Conservation (phyloP, 1,284 basidiomycete species). For the Cryptococcus wingfieldii region DNA sequence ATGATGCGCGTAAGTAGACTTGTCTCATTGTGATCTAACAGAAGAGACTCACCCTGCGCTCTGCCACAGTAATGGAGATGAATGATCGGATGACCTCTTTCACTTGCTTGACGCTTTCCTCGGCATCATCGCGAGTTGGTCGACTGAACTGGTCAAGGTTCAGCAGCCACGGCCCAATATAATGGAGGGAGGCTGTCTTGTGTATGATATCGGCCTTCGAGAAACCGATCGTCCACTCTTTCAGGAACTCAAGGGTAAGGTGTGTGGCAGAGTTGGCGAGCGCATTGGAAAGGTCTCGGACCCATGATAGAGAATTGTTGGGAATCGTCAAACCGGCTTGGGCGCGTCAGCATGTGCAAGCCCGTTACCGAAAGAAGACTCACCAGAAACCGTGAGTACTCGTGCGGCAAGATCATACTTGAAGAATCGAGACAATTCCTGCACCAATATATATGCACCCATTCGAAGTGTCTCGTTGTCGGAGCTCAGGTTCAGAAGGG, state of each 20-base stretch:
- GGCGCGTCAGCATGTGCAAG: not conserved
- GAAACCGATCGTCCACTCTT: slow-evolving; percentile 63
- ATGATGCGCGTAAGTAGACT: slow-evolving; percentile 10
- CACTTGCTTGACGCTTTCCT: slow-evolving; percentile 46
- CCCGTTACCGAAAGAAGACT: slow-evolving; percentile 20
- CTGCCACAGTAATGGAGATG: slow-evolving; percentile 67
- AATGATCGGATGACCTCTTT: slow-evolving; percentile 72
- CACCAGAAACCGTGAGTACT: slow-evolving; percentile 60
- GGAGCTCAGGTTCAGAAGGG: slow-evolving; percentile 68
- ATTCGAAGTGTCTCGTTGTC: slow-evolving; percentile 69
- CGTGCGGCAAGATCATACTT: slow-evolving; percentile 68
- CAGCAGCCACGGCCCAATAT: slow-evolving; percentile 79
- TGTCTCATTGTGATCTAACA: not conserved
- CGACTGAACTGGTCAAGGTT: slow-evolving; percentile 70
- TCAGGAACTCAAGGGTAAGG: slow-evolving; percentile 78
- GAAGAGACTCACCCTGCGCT: slow-evolving; percentile 57
- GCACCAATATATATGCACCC: slow-evolving; percentile 71
- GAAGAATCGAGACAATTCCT: slow-evolving; percentile 70
- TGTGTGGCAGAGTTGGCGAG: slow-evolving; percentile 69
- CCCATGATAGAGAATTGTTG: slow-evolving; percentile 63
- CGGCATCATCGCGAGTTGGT: slow-evolving; percentile 55
- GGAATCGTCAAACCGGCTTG: slow-evolving; percentile 65
- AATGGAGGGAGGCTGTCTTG: slow-evolving; percentile 68
- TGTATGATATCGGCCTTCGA: slow-evolving; percentile 59
- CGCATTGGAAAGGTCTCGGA: slow-evolving; percentile 63